Conservation (phyloP, 441 rosid genomes). For the Bocquillonia castaneifolia region DNA sequence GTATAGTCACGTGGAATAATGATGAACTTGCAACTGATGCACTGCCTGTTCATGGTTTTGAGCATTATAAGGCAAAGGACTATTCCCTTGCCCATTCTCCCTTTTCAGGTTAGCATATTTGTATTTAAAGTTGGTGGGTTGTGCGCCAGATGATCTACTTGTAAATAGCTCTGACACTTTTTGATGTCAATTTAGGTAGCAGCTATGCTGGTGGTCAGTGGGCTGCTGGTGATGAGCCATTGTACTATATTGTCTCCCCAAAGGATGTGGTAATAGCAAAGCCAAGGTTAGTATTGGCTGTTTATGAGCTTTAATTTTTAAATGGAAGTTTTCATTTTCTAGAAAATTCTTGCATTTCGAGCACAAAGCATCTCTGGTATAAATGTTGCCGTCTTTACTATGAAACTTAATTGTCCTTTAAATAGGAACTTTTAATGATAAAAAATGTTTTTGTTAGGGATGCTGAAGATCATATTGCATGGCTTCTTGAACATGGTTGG, state of each 20-base stretch:
- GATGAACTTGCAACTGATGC: slow-evolving; percentile 99
- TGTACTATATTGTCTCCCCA: slow-evolving; percentile 93
- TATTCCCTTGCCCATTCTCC: slow-evolving; percentile 97
- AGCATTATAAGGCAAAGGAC: slow-evolving; percentile 97
- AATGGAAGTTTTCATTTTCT: background rate
- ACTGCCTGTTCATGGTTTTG: slow-evolving; percentile 92
- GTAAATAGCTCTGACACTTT: slow-evolving; percentile 23
- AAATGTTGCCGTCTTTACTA: background rate
- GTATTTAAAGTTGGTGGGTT: slow-evolving; percentile 23
- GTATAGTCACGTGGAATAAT: slow-evolving; percentile 84
- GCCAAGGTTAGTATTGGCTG: slow-evolving; percentile 60
- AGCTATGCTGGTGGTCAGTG: slow-evolving; percentile 99
- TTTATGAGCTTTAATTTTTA: slow-evolving; percentile 16
- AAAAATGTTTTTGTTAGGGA: slow-evolving; percentile 49
- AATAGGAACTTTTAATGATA: background rate
- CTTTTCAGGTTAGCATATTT: slow-evolving; percentile 66
- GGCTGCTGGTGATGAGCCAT: slow-evolving; percentile 99
- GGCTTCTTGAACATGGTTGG: slow-evolving; percentile 98
- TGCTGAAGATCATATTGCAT: slow-evolving; percentile 95
- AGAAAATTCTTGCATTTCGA: background rate
- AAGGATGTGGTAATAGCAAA: slow-evolving; percentile 98
- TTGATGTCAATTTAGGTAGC: slow-evolving; percentile 60
- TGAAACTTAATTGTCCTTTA: background rate
- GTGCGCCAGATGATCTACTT: slow-evolving; percentile 22
- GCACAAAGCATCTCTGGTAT: background rate